A percentile compares a stretch with the other conserved stretches of the same genome.
These are phyloP conservation scores for Aspergillus ruber DNA, from an alignment of 2,329 filamentous ascomycete genomes.

Conservation along the genomic window DNA sequence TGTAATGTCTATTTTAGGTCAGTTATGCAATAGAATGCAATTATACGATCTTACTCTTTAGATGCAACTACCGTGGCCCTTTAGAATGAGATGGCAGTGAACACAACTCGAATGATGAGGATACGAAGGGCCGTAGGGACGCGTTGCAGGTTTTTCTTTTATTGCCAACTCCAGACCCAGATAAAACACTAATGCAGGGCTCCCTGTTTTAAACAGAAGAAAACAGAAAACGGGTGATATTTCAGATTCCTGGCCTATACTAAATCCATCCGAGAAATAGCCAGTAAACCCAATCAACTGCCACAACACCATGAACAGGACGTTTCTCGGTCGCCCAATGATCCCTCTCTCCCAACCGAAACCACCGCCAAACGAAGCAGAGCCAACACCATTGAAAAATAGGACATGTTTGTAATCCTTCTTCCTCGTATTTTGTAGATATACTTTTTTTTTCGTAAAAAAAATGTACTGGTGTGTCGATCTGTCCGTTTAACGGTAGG, in stretches of 20 bases:
- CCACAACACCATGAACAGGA: constrained; percentile 15
- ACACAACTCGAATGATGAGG: too few species aligned
- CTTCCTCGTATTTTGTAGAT: constrained; percentile 2
- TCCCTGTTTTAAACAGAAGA: constrained; percentile 1
- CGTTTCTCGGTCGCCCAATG: constrained; percentile 10
- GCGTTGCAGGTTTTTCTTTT: background rate
- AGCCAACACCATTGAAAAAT: constrained; percentile 5
- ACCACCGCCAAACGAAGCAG: constrained; percentile 2
- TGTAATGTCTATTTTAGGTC: too few species aligned
- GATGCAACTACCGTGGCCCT: too few species aligned
- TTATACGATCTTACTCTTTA: too few species aligned
- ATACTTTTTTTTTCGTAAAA: constrained; percentile 8
- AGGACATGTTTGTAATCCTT: too few species aligned
- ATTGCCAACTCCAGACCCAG: background rate
- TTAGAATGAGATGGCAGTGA: too few species aligned
- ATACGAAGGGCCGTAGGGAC: too few species aligned
- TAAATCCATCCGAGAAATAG: constrained; percentile 23
- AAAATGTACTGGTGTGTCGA: background rate
- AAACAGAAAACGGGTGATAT: constrained; percentile 24
- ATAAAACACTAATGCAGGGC: background rate
- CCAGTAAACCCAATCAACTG: constrained; percentile 20
- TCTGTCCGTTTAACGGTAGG: constrained; percentile 72
- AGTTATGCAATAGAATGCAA: too few species aligned
- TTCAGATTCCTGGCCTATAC: constrained; percentile 25
- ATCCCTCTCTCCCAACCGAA: constrained; percentile 1